These are phyloP conservation scores for Aspergillus ustus DNA, from an alignment of 2,329 filamentous ascomycete genomes.

Conservation along the genomic window DNA sequence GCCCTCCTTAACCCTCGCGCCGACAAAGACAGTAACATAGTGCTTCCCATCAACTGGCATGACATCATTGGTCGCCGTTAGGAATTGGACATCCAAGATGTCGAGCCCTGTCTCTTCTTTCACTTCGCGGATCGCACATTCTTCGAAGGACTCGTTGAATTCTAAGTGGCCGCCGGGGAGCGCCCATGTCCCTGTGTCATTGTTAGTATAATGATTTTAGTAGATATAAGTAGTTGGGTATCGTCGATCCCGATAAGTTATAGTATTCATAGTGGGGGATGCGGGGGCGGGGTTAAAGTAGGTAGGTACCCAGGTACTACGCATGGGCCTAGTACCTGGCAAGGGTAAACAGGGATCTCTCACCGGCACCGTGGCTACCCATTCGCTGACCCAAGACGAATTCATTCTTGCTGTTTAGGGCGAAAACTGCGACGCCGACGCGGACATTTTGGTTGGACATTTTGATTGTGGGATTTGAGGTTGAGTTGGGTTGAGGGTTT, in stretches of 20 bases:
- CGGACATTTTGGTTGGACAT: slow-evolving; percentile 13
- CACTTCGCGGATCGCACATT: slow-evolving; percentile 69
- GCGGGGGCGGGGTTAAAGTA: too few relatives aligned
- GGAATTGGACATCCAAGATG: slow-evolving; percentile 57
- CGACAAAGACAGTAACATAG: slow-evolving; percentile 75
- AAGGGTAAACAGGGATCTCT: neutral
- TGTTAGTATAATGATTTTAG: neutral
- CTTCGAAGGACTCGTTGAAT: slow-evolving; percentile 64
- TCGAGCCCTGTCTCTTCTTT: slow-evolving; percentile 71
- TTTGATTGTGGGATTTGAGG: neutral
- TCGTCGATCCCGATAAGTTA: neutral
- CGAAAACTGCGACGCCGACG: slow-evolving; percentile 23
- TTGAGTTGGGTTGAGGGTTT: neutral
- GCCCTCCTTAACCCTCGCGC: slow-evolving; percentile 51
- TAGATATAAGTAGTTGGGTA: neutral
- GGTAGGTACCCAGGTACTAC: too few relatives aligned
- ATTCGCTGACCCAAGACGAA: slow-evolving; percentile 23
- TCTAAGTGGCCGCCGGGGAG: slow-evolving; percentile 80
- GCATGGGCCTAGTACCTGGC: neutral
- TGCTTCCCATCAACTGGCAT: slow-evolving; percentile 67
- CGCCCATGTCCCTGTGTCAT: slow-evolving; percentile 60
- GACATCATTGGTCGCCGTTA: slow-evolving; percentile 70
- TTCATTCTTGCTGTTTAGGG: slow-evolving; percentile 17
- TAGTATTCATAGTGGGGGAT: too few relatives aligned
- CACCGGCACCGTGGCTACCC: slow-evolving; percentile 25